Percentiles rank a stretch among this genome's conserved stretches.
Evolutionary conservation across 345 rosid species (phyloP).

Genomic region (Boechera stricta): DNA sequence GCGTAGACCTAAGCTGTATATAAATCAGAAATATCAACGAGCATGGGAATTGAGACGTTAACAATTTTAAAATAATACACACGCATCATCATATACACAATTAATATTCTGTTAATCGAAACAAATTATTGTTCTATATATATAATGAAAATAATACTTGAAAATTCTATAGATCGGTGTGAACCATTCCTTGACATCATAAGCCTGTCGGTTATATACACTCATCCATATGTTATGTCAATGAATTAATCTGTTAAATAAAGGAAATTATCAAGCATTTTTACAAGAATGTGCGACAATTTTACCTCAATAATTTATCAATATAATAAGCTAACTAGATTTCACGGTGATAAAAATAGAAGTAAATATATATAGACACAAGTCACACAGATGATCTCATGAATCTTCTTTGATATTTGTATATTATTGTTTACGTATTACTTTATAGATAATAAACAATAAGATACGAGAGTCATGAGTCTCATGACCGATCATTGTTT

Average conservation of each 20-base stretch:
- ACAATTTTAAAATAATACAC: conserved; percentile 15
- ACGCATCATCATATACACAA: not conserved
- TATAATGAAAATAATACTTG: not conserved
- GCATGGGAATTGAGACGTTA: conserved; percentile 39
- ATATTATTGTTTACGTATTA: conserved; percentile 38
- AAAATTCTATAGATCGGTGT: conserved; percentile 20
- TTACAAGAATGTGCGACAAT: not conserved
- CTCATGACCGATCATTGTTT: conserved; percentile 43
- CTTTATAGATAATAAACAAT: conserved; percentile 42
- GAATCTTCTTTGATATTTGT: conserved; percentile 43
- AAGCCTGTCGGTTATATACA: conserved; percentile 26
- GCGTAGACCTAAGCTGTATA: conserved; percentile 16
- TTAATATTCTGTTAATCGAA: conserved; percentile 14
- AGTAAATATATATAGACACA: not conserved
- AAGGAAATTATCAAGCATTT: not conserved
- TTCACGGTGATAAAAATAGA: not conserved
- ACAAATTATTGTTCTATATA: conserved; percentile 4
- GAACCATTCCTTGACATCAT: conserved; percentile 29
- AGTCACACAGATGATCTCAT: conserved; percentile 31
- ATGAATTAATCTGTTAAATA: not conserved
- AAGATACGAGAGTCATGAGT: conserved; percentile 40
- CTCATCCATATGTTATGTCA: conserved; percentile 1
- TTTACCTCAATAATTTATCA: not conserved
- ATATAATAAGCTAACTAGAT: not conserved
- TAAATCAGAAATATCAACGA: conserved; percentile 6